Evolutionary conservation across 441 rosid genomes (phyloP), one percentile per base, ranked within the genome.

Genomic region (Flueggea neowawraea): DNA sequence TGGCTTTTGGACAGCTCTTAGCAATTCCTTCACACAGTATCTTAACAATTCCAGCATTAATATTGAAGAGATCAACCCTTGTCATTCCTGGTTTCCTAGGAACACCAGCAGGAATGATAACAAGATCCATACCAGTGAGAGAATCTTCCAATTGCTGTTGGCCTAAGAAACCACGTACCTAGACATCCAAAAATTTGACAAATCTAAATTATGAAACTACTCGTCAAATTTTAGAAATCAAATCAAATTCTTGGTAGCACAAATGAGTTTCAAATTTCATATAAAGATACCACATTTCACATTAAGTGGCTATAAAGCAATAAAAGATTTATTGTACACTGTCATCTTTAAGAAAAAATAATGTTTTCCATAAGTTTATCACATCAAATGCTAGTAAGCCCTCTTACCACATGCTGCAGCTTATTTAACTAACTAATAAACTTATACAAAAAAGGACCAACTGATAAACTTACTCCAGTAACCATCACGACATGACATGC

Each of bases 81-180:
- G 96, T 94, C 99, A 94, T 94, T 76, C 98, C 97, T 36, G 97
- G 98, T 68, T 94, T 94, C 78, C 98, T 85, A 0, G 96, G 97
- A 68, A 94, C 89, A 66, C 98, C 96, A 55, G 97, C 98, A 16
- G 97, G 98, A 62, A 94, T 89, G 41, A 94, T 77, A 54, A 89
- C 95, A 71, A 90, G 83, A 69, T 94, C 89, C 88, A 89, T 86
- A 43, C 93, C 97, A 22, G 77, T 84, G 28, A 94, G 88, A 10
- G 95, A 94, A 67, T 80, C 82, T 68, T 84, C 90, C 74, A 94
- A 69, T 44, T 90, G 91, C 51, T 80, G 72, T 64, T 81, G 88
- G 16, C 97, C 97, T 32, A 91, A 72, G 84, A 94, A 94, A 58
- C 96, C 96, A 48, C 86, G 89, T 28, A 90, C 97, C 96, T 88